Evolutionary conservation across 257 asterid species (phyloP).

Genomic region (Solanum etuberosum): DNA sequence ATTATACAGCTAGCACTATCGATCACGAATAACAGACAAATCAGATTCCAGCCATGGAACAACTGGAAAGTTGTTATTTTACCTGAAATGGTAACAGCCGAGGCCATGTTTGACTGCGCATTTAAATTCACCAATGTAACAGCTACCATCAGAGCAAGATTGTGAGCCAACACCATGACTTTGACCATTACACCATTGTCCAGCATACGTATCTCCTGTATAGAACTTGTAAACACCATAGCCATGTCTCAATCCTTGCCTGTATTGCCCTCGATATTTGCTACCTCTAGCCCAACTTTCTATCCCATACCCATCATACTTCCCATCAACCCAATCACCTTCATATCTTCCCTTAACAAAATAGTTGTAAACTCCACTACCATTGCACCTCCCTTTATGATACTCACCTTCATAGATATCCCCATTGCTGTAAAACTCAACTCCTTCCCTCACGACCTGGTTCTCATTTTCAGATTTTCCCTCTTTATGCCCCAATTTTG

Average conservation of each 20-base stretch:
- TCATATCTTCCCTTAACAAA: conserved; percentile 26
- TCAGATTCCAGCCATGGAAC: background rate
- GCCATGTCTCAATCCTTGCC: conserved; percentile 4
- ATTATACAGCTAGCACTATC: background rate
- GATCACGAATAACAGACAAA: background rate
- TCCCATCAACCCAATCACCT: conserved; percentile 73
- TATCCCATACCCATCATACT: conserved; percentile 34
- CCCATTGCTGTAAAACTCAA: conserved; percentile 32
- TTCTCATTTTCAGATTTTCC: background rate
- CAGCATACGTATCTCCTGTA: conserved; percentile 10
- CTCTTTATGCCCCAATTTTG: conserved; percentile 13
- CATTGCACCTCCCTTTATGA: conserved; percentile 33
- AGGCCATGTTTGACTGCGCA: conserved; percentile 11
- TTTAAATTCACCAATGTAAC: conserved; percentile 7
- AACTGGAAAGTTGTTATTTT: background rate
- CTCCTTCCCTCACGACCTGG: conserved; percentile 23
- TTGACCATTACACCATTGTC: conserved; percentile 8
- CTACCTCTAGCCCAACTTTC: conserved; percentile 92
- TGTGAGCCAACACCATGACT: conserved; percentile 9
- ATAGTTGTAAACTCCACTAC: conserved; percentile 35
- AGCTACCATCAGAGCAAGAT: conserved; percentile 9
- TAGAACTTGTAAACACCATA: conserved; percentile 12
- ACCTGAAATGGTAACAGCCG: conserved; percentile 92
- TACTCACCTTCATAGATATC: conserved; percentile 39
- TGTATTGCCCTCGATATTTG: conserved; percentile 5